Evolutionary conservation across 2,329 filamentous ascomycete genomes (phyloP).

Genomic region (Xylaria sp.): DNA sequence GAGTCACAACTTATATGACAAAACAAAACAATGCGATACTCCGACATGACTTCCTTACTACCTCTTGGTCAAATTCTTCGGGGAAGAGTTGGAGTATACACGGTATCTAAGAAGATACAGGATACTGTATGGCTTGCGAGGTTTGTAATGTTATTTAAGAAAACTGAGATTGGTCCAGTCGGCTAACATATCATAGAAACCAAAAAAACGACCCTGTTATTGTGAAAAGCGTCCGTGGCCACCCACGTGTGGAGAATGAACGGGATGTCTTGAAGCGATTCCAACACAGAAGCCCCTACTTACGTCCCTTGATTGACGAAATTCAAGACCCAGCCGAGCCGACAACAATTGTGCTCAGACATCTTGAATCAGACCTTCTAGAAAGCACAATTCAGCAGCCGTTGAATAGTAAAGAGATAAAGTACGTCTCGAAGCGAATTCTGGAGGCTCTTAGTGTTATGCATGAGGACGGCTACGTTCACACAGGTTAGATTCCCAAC

Average conservation of each 20-base stretch:
- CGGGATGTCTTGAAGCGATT: slow-evolving; percentile 8
- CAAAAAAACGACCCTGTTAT: background rate
- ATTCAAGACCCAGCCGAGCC: slow-evolving; percentile 15
- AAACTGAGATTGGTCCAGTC: background rate
- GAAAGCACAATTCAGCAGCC: background rate
- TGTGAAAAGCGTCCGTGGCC: slow-evolving; percentile 6
- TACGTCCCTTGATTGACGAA: slow-evolving; percentile 5
- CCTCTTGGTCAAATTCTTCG: slow-evolving; percentile 6
- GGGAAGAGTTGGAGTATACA: slow-evolving; percentile 12
- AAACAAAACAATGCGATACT: background rate
- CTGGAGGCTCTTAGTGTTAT: slow-evolving; percentile 3
- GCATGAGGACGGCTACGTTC: slow-evolving; percentile 2
- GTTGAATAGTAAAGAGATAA: background rate
- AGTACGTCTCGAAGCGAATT: background rate
- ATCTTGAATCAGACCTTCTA: background rate
- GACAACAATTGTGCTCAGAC: background rate
- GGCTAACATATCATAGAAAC: background rate
- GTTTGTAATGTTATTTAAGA: background rate
- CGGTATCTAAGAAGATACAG: slow-evolving; percentile 9
- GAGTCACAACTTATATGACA: background rate
- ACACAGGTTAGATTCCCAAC: background rate
- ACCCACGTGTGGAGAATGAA: slow-evolving; percentile 12
- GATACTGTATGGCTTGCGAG: slow-evolving; percentile 13
- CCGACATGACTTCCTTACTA: background rate
- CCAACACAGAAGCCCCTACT: slow-evolving; percentile 1